Evolutionary conservation across 306 rosid species (phyloP).

Genomic region (Arachis hypogaea): DNA sequence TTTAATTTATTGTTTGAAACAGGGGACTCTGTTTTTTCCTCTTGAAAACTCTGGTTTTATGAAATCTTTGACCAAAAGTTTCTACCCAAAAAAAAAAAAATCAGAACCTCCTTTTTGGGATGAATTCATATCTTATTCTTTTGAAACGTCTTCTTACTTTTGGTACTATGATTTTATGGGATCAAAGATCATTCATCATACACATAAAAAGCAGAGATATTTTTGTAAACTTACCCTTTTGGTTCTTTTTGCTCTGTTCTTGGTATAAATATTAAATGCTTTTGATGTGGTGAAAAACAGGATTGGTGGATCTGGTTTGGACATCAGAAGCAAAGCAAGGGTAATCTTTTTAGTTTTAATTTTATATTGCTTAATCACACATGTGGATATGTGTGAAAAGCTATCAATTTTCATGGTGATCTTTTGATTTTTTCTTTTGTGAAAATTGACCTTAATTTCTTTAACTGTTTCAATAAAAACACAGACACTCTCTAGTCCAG

Average conservation of each 20-base stretch:
- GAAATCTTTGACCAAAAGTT: background rate
- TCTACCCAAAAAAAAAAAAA: background rate
- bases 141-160: constrained; percentile 20
- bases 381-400: background rate
- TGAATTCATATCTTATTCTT: constrained; percentile 5
- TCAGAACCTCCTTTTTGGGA: constrained; percentile 11
- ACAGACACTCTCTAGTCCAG: constrained; percentile 65
- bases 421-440: background rate
- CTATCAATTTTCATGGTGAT: background rate
- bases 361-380: background rate
- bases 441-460: background rate
- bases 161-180: background rate
- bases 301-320: constrained; percentile 79
- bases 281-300: constrained; percentile 38
- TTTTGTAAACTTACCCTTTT: background rate
- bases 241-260: background rate
- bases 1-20: background rate
- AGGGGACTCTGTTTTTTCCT: constrained; percentile 2
- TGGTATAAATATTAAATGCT: background rate
- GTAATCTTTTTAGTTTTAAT: constrained; percentile 30
- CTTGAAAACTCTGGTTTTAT: constrained; percentile 31
- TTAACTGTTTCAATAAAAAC: background rate
- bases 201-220: background rate
- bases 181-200: background rate
- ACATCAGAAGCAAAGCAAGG: constrained; percentile 73